Conservation (phyloP, 1,139 yeast species). For the Kodamaea sp. region DNA sequence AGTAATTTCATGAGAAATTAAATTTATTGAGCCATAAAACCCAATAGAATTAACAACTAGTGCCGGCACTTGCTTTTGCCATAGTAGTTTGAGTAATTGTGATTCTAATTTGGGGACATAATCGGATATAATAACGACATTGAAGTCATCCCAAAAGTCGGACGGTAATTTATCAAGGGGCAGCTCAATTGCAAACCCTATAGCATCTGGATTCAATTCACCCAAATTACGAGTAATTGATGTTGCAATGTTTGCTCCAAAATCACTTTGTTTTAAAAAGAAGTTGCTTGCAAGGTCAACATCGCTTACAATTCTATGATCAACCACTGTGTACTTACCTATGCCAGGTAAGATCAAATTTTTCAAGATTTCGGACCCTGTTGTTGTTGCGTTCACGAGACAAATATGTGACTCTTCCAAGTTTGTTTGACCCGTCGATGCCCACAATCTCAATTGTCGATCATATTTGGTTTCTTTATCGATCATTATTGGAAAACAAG, state of each 20-base stretch:
- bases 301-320: conserved; percentile 35
- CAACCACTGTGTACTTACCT: conserved; percentile 64
- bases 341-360: conserved; percentile 80
- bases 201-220: conserved; percentile 62
- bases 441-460: conserved; percentile 90
- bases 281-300: conserved; percentile 57
- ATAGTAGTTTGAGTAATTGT: conserved; percentile 35
- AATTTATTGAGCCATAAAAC: conserved; percentile 61
- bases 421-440: conserved; percentile 64
- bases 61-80: conserved; percentile 50
- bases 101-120: conserved; percentile 18
- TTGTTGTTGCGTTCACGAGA: conserved; percentile 55
- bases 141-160: conserved; percentile 49
- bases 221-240: conserved; percentile 39
- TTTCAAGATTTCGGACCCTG: conserved; percentile 70
- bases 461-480: conserved; percentile 60
- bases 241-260: conserved; percentile 41
- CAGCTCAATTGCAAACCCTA: conserved; percentile 31
- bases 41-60: conserved; percentile 55
- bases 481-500: conserved; percentile 5
- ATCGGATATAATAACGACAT: conserved; percentile 50
- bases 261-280: conserved; percentile 48
- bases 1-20: conserved; percentile 51
- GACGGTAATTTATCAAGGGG: conserved; percentile 11
- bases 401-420: conserved; percentile 60